These are phyloP conservation scores for Coemansia sp. DNA, from an alignment of 192 early-diverging fungal species.

Conservation along the genomic window DNA sequence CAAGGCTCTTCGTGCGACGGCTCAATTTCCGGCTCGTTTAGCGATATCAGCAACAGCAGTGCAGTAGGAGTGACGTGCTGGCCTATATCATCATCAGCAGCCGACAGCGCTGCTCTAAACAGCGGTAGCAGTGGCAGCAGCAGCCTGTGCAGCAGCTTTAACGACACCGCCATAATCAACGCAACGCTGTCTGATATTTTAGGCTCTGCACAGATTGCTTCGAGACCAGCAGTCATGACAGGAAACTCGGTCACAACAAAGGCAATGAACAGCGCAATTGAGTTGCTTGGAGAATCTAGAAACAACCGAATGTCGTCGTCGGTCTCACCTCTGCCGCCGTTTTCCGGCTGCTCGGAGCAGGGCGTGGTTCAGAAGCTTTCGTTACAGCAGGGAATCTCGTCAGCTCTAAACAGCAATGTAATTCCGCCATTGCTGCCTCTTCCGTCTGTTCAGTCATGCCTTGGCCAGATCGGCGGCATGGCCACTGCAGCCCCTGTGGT, in stretches of 20 bases:
- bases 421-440: not conserved
- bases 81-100: not conserved
- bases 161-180: not conserved
- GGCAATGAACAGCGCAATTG: slow-evolving; percentile 40
- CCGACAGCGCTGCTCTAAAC: not conserved
- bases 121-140: not conserved
- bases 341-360: not conserved
- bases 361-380: not conserved
- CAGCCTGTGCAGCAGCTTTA: not conserved
- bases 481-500: not conserved
- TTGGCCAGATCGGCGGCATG: slow-evolving; percentile 18
- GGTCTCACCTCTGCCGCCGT: slow-evolving; percentile 2
- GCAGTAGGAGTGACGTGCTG: slow-evolving; percentile 8
- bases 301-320: not conserved
- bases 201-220: slow-evolving; percentile 10
- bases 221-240: slow-evolving; percentile 26
- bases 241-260: slow-evolving; percentile 39
- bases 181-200: slow-evolving; percentile 11
- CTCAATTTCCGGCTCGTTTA: slow-evolving; percentile 16
- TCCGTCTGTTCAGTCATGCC: not conserved
- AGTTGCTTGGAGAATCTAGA: slow-evolving; percentile 2
- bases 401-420: not conserved
- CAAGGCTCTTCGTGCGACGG: slow-evolving; percentile 9
- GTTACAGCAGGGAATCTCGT: slow-evolving; percentile 1
- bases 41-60: slow-evolving; percentile 24